Conservation (phyloP, 2,329 filamentous ascomycete genomes). For the Aspergillus thermomutatus region DNA sequence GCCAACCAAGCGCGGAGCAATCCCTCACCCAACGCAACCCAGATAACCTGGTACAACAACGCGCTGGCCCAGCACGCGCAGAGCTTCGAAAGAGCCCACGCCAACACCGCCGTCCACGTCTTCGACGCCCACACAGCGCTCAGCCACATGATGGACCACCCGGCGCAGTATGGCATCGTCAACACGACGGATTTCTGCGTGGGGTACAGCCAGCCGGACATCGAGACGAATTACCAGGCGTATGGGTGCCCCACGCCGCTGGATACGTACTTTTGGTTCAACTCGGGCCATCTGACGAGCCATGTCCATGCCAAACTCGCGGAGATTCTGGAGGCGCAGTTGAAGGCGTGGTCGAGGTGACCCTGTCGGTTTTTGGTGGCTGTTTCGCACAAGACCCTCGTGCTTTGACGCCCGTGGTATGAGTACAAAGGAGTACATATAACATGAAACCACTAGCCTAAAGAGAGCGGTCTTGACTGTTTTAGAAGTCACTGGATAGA, state of each 20-base stretch:
- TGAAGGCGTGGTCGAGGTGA: slow-evolving; percentile 11
- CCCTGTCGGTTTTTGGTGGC: neutral
- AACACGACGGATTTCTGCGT: slow-evolving; percentile 47
- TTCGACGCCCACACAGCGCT: slow-evolving; percentile 46
- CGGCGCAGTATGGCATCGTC: slow-evolving; percentile 40
- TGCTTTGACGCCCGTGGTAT: too few relatives aligned
- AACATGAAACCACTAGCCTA: too few relatives aligned
- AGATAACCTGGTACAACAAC: slow-evolving; percentile 46
- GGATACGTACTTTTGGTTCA: slow-evolving; percentile 48
- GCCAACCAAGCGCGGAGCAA: slow-evolving; percentile 31
- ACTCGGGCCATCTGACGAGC: slow-evolving; percentile 47
- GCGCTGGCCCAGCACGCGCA: slow-evolving; percentile 34
- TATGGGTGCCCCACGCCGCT: slow-evolving; percentile 46
- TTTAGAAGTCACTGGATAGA: neutral
- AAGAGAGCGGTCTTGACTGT: too few relatives aligned
- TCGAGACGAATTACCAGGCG: slow-evolving; percentile 39
- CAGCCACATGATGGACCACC: slow-evolving; percentile 42
- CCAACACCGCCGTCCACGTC: slow-evolving; percentile 37
- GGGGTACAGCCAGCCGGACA: slow-evolving; percentile 46
- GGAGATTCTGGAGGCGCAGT: slow-evolving; percentile 12
- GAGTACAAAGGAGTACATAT: too few relatives aligned
- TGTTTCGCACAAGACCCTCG: neutral
- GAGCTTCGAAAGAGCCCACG: slow-evolving; percentile 31
- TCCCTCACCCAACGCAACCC: slow-evolving; percentile 45
- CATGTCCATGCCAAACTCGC: slow-evolving; percentile 41